Conservation (phyloP, 1,284 basidiomycete species). For the Moesziomyces sp. region DNA sequence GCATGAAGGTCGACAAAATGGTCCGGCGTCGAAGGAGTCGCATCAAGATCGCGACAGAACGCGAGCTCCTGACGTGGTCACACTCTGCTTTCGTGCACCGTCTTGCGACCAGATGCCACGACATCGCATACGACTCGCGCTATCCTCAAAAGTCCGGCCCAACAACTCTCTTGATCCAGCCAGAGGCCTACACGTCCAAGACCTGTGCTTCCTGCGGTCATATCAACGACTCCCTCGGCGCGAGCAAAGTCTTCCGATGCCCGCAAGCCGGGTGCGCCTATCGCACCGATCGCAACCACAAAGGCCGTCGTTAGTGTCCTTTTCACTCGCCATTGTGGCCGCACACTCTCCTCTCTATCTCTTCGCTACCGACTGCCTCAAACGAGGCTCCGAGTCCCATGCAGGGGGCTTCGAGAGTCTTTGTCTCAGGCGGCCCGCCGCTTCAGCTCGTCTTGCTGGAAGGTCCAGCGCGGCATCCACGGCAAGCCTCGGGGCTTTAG, state of each 20-base stretch:
- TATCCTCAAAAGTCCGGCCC: neutral
- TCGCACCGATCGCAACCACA: too few species aligned
- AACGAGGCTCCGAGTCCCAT: too few species aligned
- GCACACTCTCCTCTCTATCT: too few species aligned
- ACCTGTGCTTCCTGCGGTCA: constrained; percentile 12
- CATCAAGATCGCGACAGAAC: neutral
- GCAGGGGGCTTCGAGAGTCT: too few species aligned
- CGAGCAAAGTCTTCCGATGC: constrained; percentile 2
- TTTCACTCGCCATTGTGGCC: too few species aligned
- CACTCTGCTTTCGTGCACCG: neutral
- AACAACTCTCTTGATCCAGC: constrained; percentile 4
- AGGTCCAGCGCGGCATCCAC: too few species aligned
- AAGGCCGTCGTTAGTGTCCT: too few species aligned
- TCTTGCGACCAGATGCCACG: constrained; percentile 1
- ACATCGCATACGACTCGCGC: neutral
- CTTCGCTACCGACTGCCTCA: too few species aligned
- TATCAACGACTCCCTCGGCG: neutral
- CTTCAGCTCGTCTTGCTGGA: too few species aligned
- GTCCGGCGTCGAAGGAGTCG: neutral
- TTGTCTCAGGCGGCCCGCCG: too few species aligned
- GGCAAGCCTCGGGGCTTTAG: too few species aligned
- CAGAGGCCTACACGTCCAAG: constrained; percentile 16
- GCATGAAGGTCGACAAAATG: constrained; percentile 2
- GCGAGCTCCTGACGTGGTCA: neutral
- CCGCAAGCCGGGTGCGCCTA: neutral